These are phyloP conservation scores for Knoxia roxburghii DNA, from an alignment of 257 asterid species.

Conservation along the genomic window DNA sequence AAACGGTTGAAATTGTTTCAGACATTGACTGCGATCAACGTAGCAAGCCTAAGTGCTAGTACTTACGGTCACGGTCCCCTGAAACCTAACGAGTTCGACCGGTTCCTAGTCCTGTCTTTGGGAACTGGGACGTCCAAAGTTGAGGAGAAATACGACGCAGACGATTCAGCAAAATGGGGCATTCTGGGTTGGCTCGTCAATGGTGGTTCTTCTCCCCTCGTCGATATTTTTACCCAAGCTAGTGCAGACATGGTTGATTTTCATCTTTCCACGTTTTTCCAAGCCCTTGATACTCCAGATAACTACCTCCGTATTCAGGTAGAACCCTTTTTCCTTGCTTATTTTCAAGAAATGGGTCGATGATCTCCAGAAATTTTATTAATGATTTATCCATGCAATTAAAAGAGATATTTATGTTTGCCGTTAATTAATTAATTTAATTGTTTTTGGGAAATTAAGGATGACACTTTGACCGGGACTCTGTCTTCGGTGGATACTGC, in stretches of 20 bases:
- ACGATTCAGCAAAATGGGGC: conserved; percentile 13
- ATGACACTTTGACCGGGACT: conserved; percentile 22
- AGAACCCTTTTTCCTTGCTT: too few relatives aligned
- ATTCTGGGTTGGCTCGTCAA: conserved; percentile 31
- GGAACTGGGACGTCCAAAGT: conserved; percentile 14
- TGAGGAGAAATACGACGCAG: conserved; percentile 16
- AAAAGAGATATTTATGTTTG: too few relatives aligned
- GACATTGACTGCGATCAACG: conserved; percentile 39
- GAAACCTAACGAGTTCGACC: conserved; percentile 30
- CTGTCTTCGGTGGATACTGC: conserved; percentile 24
- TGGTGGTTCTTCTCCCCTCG: conserved; percentile 32
- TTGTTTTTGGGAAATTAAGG: conserved; percentile 5
- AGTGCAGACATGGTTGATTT: conserved; percentile 47
- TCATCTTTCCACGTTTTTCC: conserved; percentile 34
- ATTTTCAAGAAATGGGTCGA: too few relatives aligned
- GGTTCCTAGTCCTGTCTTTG: conserved; percentile 18
- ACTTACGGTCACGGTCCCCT: conserved; percentile 24
- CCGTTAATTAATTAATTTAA: too few relatives aligned
- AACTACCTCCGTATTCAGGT: conserved; percentile 24
- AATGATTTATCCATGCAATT: not conserved
- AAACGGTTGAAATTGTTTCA: conserved; percentile 14
- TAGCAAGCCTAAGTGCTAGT: conserved; percentile 18
- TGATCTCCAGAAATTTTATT: too few relatives aligned
- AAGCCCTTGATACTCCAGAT: conserved; percentile 15
- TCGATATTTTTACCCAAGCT: conserved; percentile 33